Conservation (phyloP, 2,329 filamentous ascomycete species). For the Exophiala lecanii-corni region DNA sequence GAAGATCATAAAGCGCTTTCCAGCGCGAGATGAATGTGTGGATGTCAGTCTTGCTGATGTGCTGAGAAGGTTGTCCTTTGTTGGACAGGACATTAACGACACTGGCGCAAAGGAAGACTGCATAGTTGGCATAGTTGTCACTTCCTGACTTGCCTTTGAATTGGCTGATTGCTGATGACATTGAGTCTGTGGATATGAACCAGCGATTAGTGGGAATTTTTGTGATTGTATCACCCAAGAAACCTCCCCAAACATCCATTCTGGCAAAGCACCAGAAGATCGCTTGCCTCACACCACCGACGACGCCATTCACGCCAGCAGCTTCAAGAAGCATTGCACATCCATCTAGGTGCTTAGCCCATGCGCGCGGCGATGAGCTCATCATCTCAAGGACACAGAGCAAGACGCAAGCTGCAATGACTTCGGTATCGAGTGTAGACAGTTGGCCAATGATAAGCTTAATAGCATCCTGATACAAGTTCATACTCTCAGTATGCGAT, state of each 20-base stretch:
- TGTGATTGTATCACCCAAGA: slow-evolving; percentile 46
- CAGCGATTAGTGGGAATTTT: slow-evolving; percentile 14
- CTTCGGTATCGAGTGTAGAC: slow-evolving; percentile 44
- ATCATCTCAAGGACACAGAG: slow-evolving; percentile 54
- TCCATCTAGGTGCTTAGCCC: slow-evolving; percentile 53
- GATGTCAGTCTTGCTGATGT: not conserved
- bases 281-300: slow-evolving; percentile 48
- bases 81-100: not conserved
- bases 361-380: slow-evolving; percentile 46
- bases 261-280: slow-evolving; percentile 56
- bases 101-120: not conserved
- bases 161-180: not conserved
- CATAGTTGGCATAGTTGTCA: slow-evolving; percentile 5
- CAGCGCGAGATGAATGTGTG: not conserved
- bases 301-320: slow-evolving; percentile 48
- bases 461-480: slow-evolving; percentile 53
- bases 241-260: slow-evolving; percentile 53
- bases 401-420: slow-evolving; percentile 51
- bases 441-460: slow-evolving; percentile 46
- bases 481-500: slow-evolving; percentile 47
- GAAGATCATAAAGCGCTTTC: slow-evolving; percentile 1
- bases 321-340: slow-evolving; percentile 52
- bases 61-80: not conserved
- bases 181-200: not conserved
- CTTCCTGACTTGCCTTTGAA: not conserved